Evolutionary conservation across 306 rosid genomes (phyloP).

Genomic region (Notholithocarpus densiflorus): DNA sequence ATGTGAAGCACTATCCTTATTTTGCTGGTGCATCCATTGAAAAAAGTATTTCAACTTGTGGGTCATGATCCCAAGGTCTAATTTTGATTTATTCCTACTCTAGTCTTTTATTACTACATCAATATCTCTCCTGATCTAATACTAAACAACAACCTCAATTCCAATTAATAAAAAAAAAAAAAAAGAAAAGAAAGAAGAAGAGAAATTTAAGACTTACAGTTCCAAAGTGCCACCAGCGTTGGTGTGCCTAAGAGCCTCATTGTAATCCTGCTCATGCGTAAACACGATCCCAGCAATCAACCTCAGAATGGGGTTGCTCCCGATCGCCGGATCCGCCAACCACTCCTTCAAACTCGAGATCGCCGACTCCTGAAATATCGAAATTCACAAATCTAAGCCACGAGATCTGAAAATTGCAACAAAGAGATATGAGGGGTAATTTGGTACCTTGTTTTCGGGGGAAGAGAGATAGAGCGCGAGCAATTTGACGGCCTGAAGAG

Average conservation of each 20-base stretch:
- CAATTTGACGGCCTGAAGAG: constrained; percentile 91
- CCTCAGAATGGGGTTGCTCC: constrained; percentile 63
- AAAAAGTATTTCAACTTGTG: no score
- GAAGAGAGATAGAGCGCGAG: constrained; percentile 81
- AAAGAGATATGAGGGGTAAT: background rate
- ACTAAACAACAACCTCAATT: no score
- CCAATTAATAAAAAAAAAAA: no score
- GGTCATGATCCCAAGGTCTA: no score
- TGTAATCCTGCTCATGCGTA: constrained; percentile 83
- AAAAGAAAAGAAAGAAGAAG: background rate
- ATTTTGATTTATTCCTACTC: no score
- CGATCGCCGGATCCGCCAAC: constrained; percentile 84
- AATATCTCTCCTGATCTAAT: no score
- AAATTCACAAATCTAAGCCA: background rate
- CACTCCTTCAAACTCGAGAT: constrained; percentile 68
- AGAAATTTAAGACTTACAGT: constrained; percentile 41
- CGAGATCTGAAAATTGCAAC: background rate
- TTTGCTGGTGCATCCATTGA: no score
- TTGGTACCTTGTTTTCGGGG: constrained; percentile 66
- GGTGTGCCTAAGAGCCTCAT: constrained; percentile 88
- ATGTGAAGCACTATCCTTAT: no score
- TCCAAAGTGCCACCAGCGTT: constrained; percentile 96
- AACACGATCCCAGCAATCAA: constrained; percentile 80
- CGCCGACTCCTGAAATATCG: constrained; percentile 51
- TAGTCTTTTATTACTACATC: no score